phyloP scores from a whole-genome alignment of 2,329 filamentous ascomycete genomes.

The Periglandula ipomoeae region DNA sequence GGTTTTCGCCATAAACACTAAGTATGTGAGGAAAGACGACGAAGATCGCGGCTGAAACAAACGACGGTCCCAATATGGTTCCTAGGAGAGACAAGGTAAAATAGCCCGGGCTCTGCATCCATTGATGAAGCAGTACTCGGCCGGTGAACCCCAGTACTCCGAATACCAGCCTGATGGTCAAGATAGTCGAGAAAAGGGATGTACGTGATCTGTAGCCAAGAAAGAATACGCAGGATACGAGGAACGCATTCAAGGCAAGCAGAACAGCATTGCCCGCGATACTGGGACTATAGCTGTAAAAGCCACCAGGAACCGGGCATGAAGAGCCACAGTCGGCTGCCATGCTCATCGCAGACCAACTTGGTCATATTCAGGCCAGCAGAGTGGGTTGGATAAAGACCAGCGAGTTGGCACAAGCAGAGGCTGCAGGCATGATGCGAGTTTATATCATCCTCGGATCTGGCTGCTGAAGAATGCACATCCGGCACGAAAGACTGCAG shows the following conservation, averaged over 20 bases:
- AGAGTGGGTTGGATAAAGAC: slow-evolving; percentile 5
- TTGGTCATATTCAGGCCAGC: slow-evolving; percentile 17
- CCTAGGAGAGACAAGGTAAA: slow-evolving; percentile 38
- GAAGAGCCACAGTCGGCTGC: slow-evolving; percentile 25
- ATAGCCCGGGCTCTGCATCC: slow-evolving; percentile 22
- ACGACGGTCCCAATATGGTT: slow-evolving; percentile 36
- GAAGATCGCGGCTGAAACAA: slow-evolving; percentile 35
- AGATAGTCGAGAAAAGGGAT: slow-evolving; percentile 28
- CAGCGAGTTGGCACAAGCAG: slow-evolving; percentile 10
- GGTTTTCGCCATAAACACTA: slow-evolving; percentile 34
- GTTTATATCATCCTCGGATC: not conserved
- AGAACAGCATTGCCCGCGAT: slow-evolving; percentile 32
- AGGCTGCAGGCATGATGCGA: not conserved
- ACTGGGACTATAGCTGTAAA: slow-evolving; percentile 27
- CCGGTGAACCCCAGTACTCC: slow-evolving; percentile 39
- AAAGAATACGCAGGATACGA: slow-evolving; percentile 28
- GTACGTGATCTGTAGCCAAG: slow-evolving; percentile 31
- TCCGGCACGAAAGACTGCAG: not conserved
- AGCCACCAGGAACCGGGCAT: slow-evolving; percentile 27
- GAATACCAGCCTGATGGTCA: slow-evolving; percentile 32
- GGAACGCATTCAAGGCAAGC: slow-evolving; percentile 28
- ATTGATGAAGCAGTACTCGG: slow-evolving; percentile 30
- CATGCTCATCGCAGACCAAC: slow-evolving; percentile 20
- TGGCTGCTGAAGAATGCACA: not conserved
- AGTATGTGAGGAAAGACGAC: slow-evolving; percentile 37